phyloP scores from a whole-genome alignment of 2,329 filamentous ascomycete genomes.

The Arthrobotrys sphaeroides region DNA sequence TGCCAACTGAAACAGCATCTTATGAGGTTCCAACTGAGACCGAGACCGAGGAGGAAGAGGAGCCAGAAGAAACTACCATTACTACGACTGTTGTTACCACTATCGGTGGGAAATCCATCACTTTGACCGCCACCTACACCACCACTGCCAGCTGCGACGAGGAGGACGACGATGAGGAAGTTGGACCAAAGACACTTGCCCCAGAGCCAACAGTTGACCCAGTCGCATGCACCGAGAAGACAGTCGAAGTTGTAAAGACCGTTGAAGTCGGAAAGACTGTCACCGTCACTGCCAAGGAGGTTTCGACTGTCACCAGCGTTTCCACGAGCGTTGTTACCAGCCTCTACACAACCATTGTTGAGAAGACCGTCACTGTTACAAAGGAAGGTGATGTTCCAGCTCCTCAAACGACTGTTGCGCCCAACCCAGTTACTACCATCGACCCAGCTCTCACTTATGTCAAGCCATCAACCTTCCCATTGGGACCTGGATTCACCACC shows the following conservation, averaged over 20 bases:
- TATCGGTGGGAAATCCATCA: conserved; percentile 43
- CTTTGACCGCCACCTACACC: conserved; percentile 37
- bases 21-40: conserved; percentile 21
- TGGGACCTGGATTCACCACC: conserved; percentile 14
- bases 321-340: conserved; percentile 8
- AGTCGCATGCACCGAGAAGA: conserved; percentile 7
- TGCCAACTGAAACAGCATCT: neutral
- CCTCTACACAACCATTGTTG: conserved; percentile 31
- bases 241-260: neutral
- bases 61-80: conserved; percentile 7
- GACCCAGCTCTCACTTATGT: neutral
- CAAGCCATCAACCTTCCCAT: conserved; percentile 19
- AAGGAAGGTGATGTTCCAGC: neutral
- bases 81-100: conserved; percentile 40
- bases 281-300: conserved; percentile 8
- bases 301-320: conserved; percentile 30
- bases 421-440: neutral
- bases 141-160: conserved; percentile 44
- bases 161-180: conserved; percentile 16
- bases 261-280: conserved; percentile 16
- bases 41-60: conserved; percentile 16
- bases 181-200: conserved; percentile 2
- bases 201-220: conserved; percentile 13
- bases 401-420: neutral
- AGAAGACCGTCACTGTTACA: conserved; percentile 54